Conservation (phyloP, 305 asterid genomes). For the Petunia hybrid region DNA sequence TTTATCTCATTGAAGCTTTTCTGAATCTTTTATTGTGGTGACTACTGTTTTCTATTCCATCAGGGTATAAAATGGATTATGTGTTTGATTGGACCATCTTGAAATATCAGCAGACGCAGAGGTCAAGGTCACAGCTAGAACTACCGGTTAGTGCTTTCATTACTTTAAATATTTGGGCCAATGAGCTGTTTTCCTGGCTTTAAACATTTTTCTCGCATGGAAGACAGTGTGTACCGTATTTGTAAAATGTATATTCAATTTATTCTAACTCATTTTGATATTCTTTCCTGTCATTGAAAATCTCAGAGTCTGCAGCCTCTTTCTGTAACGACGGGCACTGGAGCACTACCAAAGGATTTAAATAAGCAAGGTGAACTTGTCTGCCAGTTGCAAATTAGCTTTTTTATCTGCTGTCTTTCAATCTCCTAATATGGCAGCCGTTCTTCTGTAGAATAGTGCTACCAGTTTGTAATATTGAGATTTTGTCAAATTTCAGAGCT, state of each 20-base stretch:
- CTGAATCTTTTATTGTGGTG: background rate
- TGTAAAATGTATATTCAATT: background rate
- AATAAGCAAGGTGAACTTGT: constrained; percentile 34
- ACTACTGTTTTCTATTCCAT: constrained; percentile 28
- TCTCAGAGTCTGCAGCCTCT: constrained; percentile 34
- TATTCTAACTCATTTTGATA: background rate
- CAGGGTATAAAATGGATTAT: constrained; percentile 69
- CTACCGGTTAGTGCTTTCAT: constrained; percentile 32
- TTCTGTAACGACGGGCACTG: constrained; percentile 22
- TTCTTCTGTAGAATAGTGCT: background rate
- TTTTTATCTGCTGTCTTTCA: background rate
- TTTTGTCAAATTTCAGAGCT: background rate
- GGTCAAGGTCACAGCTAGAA: constrained; percentile 31
- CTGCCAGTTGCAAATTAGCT: background rate
- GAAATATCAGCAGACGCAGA: constrained; percentile 63
- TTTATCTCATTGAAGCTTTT: background rate
- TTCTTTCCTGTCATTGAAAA: constrained; percentile 16
- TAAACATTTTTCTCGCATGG: background rate
- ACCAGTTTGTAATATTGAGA: background rate
- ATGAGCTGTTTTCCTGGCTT: background rate
- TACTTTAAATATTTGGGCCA: background rate
- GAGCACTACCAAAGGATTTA: constrained; percentile 27
- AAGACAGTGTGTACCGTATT: constrained; percentile 5
- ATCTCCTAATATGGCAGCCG: background rate
- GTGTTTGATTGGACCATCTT: constrained; percentile 77